Evolutionary conservation across 305 asterid genomes (phyloP), one percentile per base, ranked within the genome.

Genomic region (Ilex paraguariensis): DNA sequence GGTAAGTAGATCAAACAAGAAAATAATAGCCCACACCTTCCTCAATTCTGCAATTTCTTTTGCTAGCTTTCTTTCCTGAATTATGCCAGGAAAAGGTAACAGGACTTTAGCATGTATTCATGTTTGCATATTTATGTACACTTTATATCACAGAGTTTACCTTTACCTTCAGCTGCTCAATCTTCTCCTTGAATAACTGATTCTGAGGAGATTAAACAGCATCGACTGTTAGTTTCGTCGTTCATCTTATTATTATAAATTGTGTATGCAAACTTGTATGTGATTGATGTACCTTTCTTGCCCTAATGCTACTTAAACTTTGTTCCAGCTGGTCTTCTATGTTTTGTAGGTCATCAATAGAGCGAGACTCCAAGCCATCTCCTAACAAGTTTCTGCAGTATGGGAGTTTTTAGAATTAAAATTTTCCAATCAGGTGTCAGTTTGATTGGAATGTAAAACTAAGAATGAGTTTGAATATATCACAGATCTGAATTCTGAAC

Each of bases 371-470:
- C 62, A 81, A 65, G 60, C 66, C 66, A 45, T 83, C 70, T 77
- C 94, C 90, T 62, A 83, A 39, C 12, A 83, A 75, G 67, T 65
- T 81, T 69, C 94, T 83, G 82, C 62, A 55, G 68, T 52, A 32
- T 62, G 39, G 14, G 42, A 8, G n/a, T 36, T 6, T n/a, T 17
- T 48, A n/a, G 9, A 3, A 45, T 62, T 14, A 33, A 8, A 45
- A 8, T 45, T 45, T 45, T 45, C 50, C 54, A n/a, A 50, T 50
- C 2, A 11, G 13, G 7, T 7, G 48, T 42, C 54, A 5, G 9
- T 6, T 11, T 14, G 17, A 14, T n/a, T n/a, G 17, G 17, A 9
- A 2, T 50, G 6, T 50, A 7, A 13, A 39, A 46, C 14, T 12
- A 36, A 10, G 3, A 8, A 14, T 8, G 46, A 70, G 8, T 13